Conservation (phyloP, 2,329 filamentous ascomycete species). For the Chalaropsis thielavioides region DNA sequence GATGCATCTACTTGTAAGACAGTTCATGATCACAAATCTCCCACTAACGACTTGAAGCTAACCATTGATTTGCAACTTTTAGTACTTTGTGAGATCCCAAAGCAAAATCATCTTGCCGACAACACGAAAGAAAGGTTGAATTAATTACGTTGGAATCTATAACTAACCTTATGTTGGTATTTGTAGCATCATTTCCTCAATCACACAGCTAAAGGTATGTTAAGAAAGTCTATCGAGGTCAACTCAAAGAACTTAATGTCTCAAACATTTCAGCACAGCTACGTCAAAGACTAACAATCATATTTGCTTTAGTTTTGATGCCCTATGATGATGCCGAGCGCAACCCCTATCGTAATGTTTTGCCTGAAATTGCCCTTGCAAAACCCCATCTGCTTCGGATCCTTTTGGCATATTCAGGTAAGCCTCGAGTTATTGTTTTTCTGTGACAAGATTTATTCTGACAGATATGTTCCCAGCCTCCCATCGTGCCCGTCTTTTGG, state of each 20-base stretch:
- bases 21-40: neutral
- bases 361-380: constrained; percentile 48
- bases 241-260: too few relatives aligned
- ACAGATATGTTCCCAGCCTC: constrained; percentile 36
- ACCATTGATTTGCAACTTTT: constrained; percentile 13
- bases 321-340: constrained; percentile 38
- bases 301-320: constrained; percentile 27
- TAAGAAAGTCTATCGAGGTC: constrained; percentile 21
- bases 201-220: constrained; percentile 55
- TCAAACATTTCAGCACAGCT: neutral
- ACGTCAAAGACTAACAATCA: neutral
- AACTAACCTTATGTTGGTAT: neutral
- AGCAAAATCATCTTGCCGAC: neutral
- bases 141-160: neutral
- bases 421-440: neutral
- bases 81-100: constrained; percentile 34
- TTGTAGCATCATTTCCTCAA: constrained; percentile 51
- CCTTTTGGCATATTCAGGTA: constrained; percentile 58
- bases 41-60: constrained; percentile 17
- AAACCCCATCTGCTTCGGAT: constrained; percentile 62
- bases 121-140: neutral
- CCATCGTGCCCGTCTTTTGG: constrained; percentile 60
- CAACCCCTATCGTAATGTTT: constrained; percentile 38
- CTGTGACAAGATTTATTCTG: neutral
- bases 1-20: constrained; percentile 55